Evolutionary conservation across 768 basidiomycete species (phyloP), one percentile per base, ranked within the genome.

Genomic region (Clathrus columnatus): DNA sequence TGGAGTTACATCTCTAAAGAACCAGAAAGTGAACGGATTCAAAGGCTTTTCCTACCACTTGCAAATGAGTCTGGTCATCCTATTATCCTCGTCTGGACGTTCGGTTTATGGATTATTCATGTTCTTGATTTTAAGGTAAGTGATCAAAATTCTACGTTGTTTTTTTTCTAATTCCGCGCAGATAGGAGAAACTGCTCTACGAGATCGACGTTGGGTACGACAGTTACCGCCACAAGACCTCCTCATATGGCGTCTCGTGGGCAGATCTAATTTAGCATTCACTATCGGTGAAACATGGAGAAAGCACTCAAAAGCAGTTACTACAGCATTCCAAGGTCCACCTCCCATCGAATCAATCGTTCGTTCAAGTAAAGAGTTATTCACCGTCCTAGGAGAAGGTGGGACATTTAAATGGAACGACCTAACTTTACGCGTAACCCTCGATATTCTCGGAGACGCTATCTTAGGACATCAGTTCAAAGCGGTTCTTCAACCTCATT

Each of bases 91-190:
- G 71, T 74, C 1, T 75, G 65, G 59, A 67, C 67, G 50, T 64
- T 74, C 5, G 72, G 73, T 20, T 63, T 65, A 59, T 75, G 73
- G 73, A 68, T 68, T 41, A 64, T 75, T 36, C 73, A 75, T 46
- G 63, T 75, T 20, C 57, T 74, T 10, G 72, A 74, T 45, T 57
- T 58, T 4, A 61, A 68, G 53, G 73, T 72, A 46, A 20, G 46
- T 47, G 11, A 23, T 28, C 46, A 47, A 11, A 7, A 47, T 4
- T 4, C 3, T 47, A 47, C 20, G 23, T 28, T 14, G 4, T 3
- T 5, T 4, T 16, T 23, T 4, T 47, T 4, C 20, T 47, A 16
- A 10, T 47, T 18, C 20, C 27, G 14, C 5, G 20, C 16, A 47
- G 46, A 47, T 47, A 11, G 46, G 46, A 11, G 21, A 47, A 47